A percentile compares a stretch with the other conserved stretches of the same genome.
Evolutionary conservation across 441 rosid species (phyloP).

Genomic region (Metrosideros polymorpha): DNA sequence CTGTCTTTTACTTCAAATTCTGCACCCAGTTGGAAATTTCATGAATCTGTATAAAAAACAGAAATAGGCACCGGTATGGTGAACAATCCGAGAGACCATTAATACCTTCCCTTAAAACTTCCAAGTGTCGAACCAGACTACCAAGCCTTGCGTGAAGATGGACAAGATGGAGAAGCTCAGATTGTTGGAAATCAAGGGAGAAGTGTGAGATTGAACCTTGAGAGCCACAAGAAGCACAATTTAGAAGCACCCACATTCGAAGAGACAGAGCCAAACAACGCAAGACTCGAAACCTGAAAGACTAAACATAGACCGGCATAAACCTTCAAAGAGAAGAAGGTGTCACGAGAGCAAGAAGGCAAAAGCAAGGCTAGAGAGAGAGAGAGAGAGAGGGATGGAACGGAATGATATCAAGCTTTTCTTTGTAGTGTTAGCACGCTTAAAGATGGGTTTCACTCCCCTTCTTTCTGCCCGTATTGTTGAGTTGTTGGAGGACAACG

Average conservation of each 20-base stretch:
- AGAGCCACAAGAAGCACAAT: not conserved
- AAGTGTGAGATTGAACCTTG: not conserved
- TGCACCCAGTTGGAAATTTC: not conserved
- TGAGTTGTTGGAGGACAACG: not conserved
- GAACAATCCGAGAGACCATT: not conserved
- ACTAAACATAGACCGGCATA: not conserved
- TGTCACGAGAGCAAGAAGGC: not conserved
- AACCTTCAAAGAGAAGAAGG: not conserved
- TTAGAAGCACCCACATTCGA: not conserved
- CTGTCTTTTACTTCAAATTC: not conserved
- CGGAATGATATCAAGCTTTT: not conserved
- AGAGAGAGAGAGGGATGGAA: not conserved
- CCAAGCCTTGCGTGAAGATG: not conserved
- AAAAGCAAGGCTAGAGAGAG: not conserved
- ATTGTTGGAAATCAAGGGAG: not conserved
- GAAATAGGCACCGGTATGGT: not conserved
- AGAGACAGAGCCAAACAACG: not conserved
- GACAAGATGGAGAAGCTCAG: not conserved
- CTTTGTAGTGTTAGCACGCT: not conserved
- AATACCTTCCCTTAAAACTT: not conserved
- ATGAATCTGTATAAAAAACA: not conserved
- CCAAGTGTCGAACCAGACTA: not conserved
- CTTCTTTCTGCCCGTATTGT: not conserved
- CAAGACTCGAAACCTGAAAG: not conserved
- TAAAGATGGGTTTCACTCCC: not conserved